Evolutionary conservation across 805 yeast genomes (phyloP), one percentile per base, ranked within the genome.

Genomic region (Ogataea pilisensis): DNA sequence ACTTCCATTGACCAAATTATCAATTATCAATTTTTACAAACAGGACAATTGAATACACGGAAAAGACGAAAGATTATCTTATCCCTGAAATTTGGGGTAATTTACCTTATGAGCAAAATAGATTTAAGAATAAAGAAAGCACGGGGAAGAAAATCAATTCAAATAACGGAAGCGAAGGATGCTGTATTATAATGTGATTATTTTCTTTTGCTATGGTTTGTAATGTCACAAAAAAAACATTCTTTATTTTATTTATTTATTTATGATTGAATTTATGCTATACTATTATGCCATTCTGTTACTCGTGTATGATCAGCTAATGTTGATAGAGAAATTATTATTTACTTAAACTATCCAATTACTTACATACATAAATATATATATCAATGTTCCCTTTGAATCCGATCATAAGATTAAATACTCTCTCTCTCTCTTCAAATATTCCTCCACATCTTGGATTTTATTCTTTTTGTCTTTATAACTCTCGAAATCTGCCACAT

Each of bases 31-130:
- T 40, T 43, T 40, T 44, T 49, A 12, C 19, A 13, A 19, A 31
- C 24, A 7, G 68, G 46, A 63, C 73, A 17, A 68, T 75, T 12
- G 64, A 70, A 40, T 68, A 63, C 35, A 63, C 70, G 7, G 66
- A 69, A 39, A 66, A 62, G 18, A 69, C 70, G 6, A 68, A 69
- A 3, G 81, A 76, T 54, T 67, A 68, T 34, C 57, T 76, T 32
- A 57, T 75, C n/a, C 73, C 77, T 1, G 51, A 60, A 5, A 38
- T 72, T 9, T 73, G 78, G 76, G 64, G 62, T 6, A 50, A 53
- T 16, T 43, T 61, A 32, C 66, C 66, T 1, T 61, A 61, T 3
- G 65, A 61, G 33, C 46, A 52, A 38, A 66, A 69, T 43, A 58
- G 61, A 48, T 72, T 56, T 45, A 58, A 58, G 12, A 53, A 51